Conservation (phyloP, 805 yeast genomes). For the Maudiozyma turicensis region DNA sequence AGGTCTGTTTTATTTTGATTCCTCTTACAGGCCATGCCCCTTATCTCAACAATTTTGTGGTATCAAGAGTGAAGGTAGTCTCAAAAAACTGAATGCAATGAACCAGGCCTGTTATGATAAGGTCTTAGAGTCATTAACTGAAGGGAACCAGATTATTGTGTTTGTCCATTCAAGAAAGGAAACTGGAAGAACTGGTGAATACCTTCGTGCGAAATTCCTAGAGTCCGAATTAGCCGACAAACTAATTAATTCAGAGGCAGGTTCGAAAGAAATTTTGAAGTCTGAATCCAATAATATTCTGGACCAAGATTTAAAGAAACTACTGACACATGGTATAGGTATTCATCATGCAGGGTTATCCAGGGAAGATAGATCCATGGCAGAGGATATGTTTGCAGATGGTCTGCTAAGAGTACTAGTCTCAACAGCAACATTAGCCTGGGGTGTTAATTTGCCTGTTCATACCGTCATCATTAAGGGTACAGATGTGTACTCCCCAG, state of each 20-base stretch:
- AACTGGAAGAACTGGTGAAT: slow-evolving; percentile 73
- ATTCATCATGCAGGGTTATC: slow-evolving; percentile 87
- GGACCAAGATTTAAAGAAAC: slow-evolving; percentile 45
- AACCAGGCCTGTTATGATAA: slow-evolving; percentile 85
- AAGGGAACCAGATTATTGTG: slow-evolving; percentile 70
- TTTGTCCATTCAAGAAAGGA: slow-evolving; percentile 94
- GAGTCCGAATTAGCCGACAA: slow-evolving; percentile 44
- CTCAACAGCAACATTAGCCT: slow-evolving; percentile 87
- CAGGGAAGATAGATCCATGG: slow-evolving; percentile 59
- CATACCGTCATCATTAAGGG: slow-evolving; percentile 92
- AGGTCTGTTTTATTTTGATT: slow-evolving; percentile 74
- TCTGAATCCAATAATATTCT: slow-evolving; percentile 51
- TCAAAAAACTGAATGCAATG: slow-evolving; percentile 72
- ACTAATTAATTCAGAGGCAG: slow-evolving; percentile 39
- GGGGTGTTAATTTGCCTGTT: slow-evolving; percentile 96
- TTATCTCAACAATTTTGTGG: slow-evolving; percentile 82
- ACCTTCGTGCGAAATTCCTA: slow-evolving; percentile 51
- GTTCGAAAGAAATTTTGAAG: slow-evolving; percentile 51
- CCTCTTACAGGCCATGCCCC: slow-evolving; percentile 86
- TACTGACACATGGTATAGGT: slow-evolving; percentile 68
- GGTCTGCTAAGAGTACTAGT: slow-evolving; percentile 78
- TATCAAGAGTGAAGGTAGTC: slow-evolving; percentile 70
- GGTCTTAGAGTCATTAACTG: slow-evolving; percentile 49
- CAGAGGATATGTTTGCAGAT: slow-evolving; percentile 82
- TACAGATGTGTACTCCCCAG: slow-evolving; percentile 89